phyloP scores from a whole-genome alignment of 2,329 filamentous ascomycete genomes.

The Trichoderma breve region DNA sequence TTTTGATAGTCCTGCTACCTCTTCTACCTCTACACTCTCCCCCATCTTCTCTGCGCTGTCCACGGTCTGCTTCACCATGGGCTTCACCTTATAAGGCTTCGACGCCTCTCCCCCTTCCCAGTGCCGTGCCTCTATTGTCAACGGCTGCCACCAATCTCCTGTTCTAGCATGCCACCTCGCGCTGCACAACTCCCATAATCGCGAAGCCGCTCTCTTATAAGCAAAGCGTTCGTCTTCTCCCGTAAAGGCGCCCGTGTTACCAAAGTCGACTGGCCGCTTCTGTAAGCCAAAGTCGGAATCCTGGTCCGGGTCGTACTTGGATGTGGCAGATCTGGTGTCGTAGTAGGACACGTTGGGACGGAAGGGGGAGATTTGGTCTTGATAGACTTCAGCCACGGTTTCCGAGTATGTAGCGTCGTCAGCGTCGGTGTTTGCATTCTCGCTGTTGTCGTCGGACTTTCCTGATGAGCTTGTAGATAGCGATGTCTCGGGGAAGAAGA shows the following conservation, averaged over 20 bases:
- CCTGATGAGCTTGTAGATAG: neutral
- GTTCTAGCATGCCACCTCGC: constrained; percentile 66
- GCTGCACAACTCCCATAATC: constrained; percentile 82
- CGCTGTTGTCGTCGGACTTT: neutral
- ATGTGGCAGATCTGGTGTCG: constrained; percentile 43
- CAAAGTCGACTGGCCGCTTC: constrained; percentile 57
- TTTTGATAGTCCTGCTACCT: constrained; percentile 40
- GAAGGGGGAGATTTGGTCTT: constrained; percentile 74
- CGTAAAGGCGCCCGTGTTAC: constrained; percentile 65
- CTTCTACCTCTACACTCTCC: constrained; percentile 36
- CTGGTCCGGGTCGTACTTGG: constrained; percentile 55
- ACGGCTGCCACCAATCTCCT: constrained; percentile 69
- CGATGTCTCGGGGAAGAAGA: constrained; percentile 69
- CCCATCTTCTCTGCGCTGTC: constrained; percentile 35
- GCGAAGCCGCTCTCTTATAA: constrained; percentile 71
- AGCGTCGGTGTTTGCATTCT: constrained; percentile 22
- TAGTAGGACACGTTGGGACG: constrained; percentile 74
- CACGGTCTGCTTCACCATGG: constrained; percentile 3
- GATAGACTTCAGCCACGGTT: constrained; percentile 65
- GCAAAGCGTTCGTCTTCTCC: constrained; percentile 82
- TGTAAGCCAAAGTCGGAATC: constrained; percentile 54
- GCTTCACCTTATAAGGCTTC: constrained; percentile 22
- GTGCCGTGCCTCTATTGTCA: constrained; percentile 60
- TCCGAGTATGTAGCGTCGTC: constrained; percentile 44
- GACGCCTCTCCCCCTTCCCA: constrained; percentile 56